These are phyloP conservation scores for Gleditsia sinensis DNA, from an alignment of 306 rosid species.

Conservation along the genomic window DNA sequence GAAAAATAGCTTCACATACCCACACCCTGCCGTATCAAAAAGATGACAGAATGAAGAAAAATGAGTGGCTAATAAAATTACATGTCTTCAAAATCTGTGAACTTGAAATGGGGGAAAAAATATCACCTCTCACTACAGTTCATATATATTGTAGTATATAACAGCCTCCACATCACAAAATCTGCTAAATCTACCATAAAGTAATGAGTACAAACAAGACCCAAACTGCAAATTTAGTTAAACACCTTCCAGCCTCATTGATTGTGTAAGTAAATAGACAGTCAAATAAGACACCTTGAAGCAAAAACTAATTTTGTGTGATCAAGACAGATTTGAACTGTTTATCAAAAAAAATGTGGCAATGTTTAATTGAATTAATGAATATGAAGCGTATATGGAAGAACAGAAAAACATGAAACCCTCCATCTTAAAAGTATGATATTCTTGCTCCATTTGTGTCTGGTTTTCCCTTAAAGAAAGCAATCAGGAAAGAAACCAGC, in stretches of 20 bases:
- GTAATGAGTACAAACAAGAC: constrained; percentile 5
- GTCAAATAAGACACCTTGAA: constrained; percentile 27
- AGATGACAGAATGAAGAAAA: background rate
- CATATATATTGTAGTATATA: background rate
- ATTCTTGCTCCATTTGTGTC: background rate
- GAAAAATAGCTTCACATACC: no score
- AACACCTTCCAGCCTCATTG: background rate
- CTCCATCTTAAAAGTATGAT: background rate
- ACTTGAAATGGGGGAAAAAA: constrained; percentile 5
- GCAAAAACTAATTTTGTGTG: background rate
- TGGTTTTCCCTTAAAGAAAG: constrained; percentile 18
- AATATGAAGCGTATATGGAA: constrained; percentile 7
- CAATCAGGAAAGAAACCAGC: constrained; percentile 10
- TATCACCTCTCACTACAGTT: background rate
- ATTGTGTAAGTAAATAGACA: background rate
- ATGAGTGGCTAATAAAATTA: background rate
- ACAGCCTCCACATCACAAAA: constrained; percentile 16
- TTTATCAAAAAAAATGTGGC: background rate
- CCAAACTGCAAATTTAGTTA: constrained; percentile 2
- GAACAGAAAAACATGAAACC: constrained; percentile 1
- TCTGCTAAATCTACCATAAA: background rate
- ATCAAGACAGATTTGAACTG: constrained; percentile 24
- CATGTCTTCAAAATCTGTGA: background rate
- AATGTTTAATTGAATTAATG: constrained; percentile 7
- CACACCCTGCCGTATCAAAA: no score